Evolutionary conservation across 2,329 filamentous ascomycete genomes (phyloP).

Genomic region (Mycosphaerella arachidis): DNA sequence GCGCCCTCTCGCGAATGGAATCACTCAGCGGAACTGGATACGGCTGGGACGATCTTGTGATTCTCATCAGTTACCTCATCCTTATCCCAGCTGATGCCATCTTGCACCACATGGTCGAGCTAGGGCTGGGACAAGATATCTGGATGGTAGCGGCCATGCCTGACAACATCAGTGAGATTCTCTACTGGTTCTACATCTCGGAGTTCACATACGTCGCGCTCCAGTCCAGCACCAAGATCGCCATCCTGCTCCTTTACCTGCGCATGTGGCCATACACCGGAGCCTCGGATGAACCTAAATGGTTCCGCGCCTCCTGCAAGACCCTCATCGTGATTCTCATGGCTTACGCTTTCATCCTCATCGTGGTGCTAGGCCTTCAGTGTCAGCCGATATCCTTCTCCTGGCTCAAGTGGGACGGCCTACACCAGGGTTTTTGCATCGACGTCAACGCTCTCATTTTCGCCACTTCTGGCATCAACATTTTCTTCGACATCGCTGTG

Average conservation of each 20-base stretch:
- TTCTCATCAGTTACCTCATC: constrained; percentile 10
- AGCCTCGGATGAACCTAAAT: not conserved
- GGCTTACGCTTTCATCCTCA: constrained; percentile 1
- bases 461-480: constrained; percentile 19
- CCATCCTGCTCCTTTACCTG: constrained; percentile 18
- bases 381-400: constrained; percentile 15
- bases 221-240: constrained; percentile 16
- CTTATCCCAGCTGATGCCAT: constrained; percentile 10
- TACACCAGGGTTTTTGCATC: constrained; percentile 20
- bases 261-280: constrained; percentile 18
- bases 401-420: constrained; percentile 18
- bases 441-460: constrained; percentile 18
- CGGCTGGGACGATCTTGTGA: constrained; percentile 15
- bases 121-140: constrained; percentile 19
- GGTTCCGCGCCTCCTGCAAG: constrained; percentile 16
- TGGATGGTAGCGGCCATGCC: constrained; percentile 13
- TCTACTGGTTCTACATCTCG: constrained; percentile 17
- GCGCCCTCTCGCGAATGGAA: constrained; percentile 13
- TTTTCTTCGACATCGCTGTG: constrained; percentile 19
- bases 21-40: constrained; percentile 14
- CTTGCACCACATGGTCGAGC: constrained; percentile 9
- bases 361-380: constrained; percentile 12
- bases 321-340: constrained; percentile 9
- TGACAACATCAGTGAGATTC: constrained; percentile 11
- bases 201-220: constrained; percentile 17